A percentile compares a stretch with the other conserved stretches of the same genome.
Conservation (phyloP, 176 grass and related monocot genomes). For the Aegilops tauschii region DNA sequence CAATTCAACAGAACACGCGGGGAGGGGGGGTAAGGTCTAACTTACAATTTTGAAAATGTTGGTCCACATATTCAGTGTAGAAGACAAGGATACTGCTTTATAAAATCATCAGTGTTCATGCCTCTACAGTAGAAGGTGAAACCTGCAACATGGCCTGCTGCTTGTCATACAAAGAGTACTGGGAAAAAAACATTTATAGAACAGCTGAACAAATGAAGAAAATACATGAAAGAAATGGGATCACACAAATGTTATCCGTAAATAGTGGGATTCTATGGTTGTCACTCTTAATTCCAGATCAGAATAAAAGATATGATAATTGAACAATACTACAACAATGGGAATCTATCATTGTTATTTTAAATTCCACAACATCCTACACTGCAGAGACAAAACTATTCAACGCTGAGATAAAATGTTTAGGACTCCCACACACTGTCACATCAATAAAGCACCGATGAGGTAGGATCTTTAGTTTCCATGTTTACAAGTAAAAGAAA, state of each 20-base stretch:
- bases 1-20: conserved; percentile 1
- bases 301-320: neutral
- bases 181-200: neutral
- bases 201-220: neutral
- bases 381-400: neutral
- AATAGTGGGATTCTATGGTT: neutral
- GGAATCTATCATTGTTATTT: neutral
- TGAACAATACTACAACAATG: neutral
- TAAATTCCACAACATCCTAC: neutral
- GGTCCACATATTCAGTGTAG: conserved; percentile 74
- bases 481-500: neutral
- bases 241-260: neutral
- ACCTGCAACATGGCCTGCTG: neutral
- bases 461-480: neutral
- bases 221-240: neutral
- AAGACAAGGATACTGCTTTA: conserved; percentile 20
- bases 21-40: neutral
- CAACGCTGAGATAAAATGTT: neutral
- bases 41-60: conserved; percentile 99
- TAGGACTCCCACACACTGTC: neutral
- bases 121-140: neutral
- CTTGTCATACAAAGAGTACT: neutral
- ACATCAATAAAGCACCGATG: neutral
- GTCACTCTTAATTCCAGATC: neutral
- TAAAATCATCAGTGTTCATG: neutral